phyloP scores from a whole-genome alignment of 1,284 basidiomycete species.

The Malassezia sp. region DNA sequence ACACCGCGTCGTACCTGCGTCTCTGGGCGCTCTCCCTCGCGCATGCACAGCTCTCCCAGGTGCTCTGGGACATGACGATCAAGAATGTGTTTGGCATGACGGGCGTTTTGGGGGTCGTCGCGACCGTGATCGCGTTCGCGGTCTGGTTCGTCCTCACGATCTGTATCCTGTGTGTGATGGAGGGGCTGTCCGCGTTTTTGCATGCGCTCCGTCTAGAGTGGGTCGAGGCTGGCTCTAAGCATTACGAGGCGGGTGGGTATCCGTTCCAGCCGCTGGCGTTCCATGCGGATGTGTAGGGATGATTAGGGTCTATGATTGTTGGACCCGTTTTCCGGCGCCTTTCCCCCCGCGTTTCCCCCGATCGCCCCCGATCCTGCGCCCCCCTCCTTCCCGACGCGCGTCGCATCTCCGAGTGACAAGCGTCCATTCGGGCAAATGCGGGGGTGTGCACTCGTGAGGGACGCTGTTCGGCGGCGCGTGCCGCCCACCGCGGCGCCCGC shows the following conservation, averaged over 20 bases:
- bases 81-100: slow-evolving; percentile 43
- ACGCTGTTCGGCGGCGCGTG: no score
- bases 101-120: slow-evolving; percentile 53
- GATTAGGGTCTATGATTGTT: no score
- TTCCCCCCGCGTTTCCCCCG: no score
- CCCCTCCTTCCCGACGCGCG: no score
- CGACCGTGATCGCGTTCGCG: slow-evolving; percentile 57
- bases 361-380: no score
- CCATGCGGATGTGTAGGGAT: background rate
- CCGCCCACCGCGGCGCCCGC: no score
- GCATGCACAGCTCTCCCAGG: slow-evolving; percentile 93
- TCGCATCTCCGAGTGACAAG: no score
- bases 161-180: slow-evolving; percentile 65
- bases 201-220: slow-evolving; percentile 94
- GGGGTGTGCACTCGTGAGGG: no score
- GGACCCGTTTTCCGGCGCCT: no score
- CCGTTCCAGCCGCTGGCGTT: slow-evolving; percentile 39
- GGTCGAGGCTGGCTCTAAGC: slow-evolving; percentile 96
- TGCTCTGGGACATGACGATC: slow-evolving; percentile 50
- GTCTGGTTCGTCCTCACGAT: slow-evolving; percentile 77
- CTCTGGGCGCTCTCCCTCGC: slow-evolving; percentile 96
- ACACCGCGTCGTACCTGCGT: slow-evolving; percentile 96
- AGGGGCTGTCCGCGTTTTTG: slow-evolving; percentile 66
- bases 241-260: slow-evolving; percentile 80
- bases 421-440: no score